Evolutionary conservation across 2,329 filamentous ascomycete species (phyloP), one percentile per base, ranked within the genome.

Genomic region (Ceratocystis albifundus): DNA sequence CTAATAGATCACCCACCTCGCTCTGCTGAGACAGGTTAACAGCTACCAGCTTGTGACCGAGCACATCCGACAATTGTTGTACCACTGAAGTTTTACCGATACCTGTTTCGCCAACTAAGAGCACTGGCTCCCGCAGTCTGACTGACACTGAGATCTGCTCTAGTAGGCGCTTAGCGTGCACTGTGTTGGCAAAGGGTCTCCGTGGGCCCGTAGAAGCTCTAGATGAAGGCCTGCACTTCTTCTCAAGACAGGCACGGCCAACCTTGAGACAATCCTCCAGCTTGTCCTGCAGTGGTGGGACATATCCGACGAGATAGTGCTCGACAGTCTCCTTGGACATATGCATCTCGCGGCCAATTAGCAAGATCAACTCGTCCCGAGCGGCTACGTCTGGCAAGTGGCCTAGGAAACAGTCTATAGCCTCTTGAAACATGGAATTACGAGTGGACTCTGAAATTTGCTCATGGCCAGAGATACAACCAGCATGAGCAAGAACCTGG

Each of bases 1-100:
- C 95, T 0, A 99, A 80, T 12, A 99, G 78, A 77, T 99, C 94
- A n/a, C 92, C 89, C 50, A 89, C 92, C 76, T 99, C 95, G 72
- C 92, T 97, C 74, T 99, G 95, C 74, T 99, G 95, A 0, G 94
- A 99, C 73, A 99, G 76, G 73, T 99, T 99, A 73, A 99, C 91
- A 2, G 92, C 90, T 0, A 91, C 88, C 12, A 99, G 82, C 71
- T 90, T 95, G 73, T 91, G 88, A 1, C 92, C 90, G 32, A 96
- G 81, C 2, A 88, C 83, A 67, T 88, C 86, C 0, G 94, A 91
- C 66, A 99, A 80, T 73, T 96, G 91, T 74, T 99, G 94, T 15
- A 99, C 87, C 30, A 94, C 89, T 0, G 94, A 96, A 0, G 94
- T 99, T 77, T 99, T 99, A 71, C 94, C 94, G 63, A 96, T 96